These are phyloP conservation scores for Asterionellopsis glacialis DNA, from an alignment of 108 stramenopile species.

Conservation along the genomic window DNA sequence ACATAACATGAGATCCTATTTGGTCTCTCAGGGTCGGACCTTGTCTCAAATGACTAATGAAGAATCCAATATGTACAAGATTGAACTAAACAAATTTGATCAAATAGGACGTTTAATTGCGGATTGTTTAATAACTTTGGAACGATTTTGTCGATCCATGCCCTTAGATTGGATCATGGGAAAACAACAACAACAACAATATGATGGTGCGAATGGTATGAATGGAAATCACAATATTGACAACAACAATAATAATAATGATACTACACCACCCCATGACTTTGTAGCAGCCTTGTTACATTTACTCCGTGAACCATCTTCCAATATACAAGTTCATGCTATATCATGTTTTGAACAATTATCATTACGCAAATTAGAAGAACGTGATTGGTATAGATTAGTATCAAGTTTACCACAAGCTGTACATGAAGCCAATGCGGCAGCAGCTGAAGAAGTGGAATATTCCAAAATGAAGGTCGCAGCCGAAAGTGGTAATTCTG, in stretches of 20 bases:
- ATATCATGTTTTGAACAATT: slow-evolving; percentile 72
- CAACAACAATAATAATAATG: background rate
- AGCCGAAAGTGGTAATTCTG: slow-evolving; percentile 19
- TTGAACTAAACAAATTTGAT: slow-evolving; percentile 33
- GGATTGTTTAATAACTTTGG: slow-evolving; percentile 59
- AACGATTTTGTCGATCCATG: slow-evolving; percentile 82
- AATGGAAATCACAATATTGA: slow-evolving; percentile 8
- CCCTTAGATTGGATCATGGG: slow-evolving; percentile 74
- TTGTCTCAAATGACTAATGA: slow-evolving; percentile 63
- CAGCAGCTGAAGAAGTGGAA: background rate
- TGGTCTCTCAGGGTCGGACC: slow-evolving; percentile 50
- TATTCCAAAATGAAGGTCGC: slow-evolving; percentile 4
- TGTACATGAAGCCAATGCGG: slow-evolving; percentile 57
- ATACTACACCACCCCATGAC: slow-evolving; percentile 17
- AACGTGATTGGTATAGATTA: slow-evolving; percentile 60
- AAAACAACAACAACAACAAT: too few relatives aligned
- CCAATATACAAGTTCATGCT: slow-evolving; percentile 53
- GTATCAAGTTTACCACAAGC: slow-evolving; percentile 62
- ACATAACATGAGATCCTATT: slow-evolving; percentile 61
- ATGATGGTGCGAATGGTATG: background rate
- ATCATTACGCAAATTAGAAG: slow-evolving; percentile 64
- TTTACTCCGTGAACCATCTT: slow-evolving; percentile 65
- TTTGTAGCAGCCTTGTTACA: slow-evolving; percentile 69
- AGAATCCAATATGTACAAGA: slow-evolving; percentile 52
- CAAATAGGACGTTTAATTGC: slow-evolving; percentile 41